Percentiles rank a stretch among this genome's conserved stretches.
phyloP scores from a whole-genome alignment of 306 rosid genomes.

The Malus orientalis region DNA sequence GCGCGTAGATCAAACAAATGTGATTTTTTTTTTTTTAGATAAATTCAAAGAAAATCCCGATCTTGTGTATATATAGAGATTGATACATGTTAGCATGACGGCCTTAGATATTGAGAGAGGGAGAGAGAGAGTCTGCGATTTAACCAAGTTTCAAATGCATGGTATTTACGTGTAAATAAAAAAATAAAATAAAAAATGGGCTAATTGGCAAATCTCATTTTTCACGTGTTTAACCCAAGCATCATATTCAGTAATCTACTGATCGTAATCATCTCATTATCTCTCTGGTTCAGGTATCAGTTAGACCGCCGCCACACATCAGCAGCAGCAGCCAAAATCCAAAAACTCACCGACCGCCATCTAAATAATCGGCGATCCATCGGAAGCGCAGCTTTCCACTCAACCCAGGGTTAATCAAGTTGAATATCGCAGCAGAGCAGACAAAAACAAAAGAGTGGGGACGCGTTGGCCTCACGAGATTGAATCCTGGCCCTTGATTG shows the following conservation, averaged over 20 bases:
- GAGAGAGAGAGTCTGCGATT: too few species aligned
- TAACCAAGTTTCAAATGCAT: too few species aligned
- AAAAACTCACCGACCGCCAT: conserved; percentile 4
- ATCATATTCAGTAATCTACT: background rate
- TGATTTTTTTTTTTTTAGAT: too few species aligned
- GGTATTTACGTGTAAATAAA: too few species aligned
- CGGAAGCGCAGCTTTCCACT: too few species aligned
- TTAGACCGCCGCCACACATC: conserved; percentile 16
- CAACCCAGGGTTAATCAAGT: background rate
- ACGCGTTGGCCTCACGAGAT: conserved; percentile 13
- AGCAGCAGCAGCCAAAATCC: background rate
- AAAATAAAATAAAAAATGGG: too few species aligned
- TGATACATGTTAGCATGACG: too few species aligned
- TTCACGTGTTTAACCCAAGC: background rate
- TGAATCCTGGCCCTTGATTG: conserved; percentile 8
- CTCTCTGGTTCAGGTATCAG: background rate
- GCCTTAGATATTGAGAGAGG: too few species aligned
- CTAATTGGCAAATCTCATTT: too few species aligned
- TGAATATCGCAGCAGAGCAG: background rate
- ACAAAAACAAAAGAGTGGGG: background rate
- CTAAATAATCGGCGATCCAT: conserved; percentile 13
- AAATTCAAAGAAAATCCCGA: too few species aligned
- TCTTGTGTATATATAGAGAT: too few species aligned
- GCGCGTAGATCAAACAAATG: too few species aligned
- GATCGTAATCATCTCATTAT: background rate